These are phyloP conservation scores for Phialophora chinensis DNA, from an alignment of 2,329 filamentous ascomycete genomes.

Conservation along the genomic window DNA sequence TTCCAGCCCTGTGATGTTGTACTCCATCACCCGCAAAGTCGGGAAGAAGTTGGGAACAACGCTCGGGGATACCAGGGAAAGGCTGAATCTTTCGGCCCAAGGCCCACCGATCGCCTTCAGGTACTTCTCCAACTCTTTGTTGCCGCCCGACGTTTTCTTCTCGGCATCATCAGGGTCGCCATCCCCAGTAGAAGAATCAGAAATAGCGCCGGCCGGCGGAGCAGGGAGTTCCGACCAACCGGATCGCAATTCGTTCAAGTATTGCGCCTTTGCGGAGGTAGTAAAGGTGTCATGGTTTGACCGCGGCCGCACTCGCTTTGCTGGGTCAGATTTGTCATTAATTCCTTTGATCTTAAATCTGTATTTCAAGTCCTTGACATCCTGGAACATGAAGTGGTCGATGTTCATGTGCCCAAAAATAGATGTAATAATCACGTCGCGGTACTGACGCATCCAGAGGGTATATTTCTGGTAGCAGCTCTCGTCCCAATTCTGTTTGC, in stretches of 20 bases:
- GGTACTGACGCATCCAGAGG: conserved; percentile 86
- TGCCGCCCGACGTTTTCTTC: conserved; percentile 46
- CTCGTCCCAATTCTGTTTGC: conserved; percentile 92
- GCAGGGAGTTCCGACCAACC: conserved; percentile 78
- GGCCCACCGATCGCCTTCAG: conserved; percentile 75
- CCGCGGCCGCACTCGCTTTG: not conserved
- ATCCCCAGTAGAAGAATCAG: conserved; percentile 20
- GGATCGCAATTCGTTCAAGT: conserved; percentile 76
- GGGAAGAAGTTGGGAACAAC: conserved; percentile 93
- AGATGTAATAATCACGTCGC: conserved; percentile 81
- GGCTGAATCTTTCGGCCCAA: conserved; percentile 82
- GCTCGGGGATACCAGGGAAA: conserved; percentile 82
- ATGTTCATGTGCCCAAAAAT: conserved; percentile 98
- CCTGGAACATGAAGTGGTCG: conserved; percentile 93
- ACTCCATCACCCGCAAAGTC: conserved; percentile 86
- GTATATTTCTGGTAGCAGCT: conserved; percentile 98
- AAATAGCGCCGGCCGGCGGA: conserved; percentile 46
- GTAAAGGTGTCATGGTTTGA: conserved; percentile 59
- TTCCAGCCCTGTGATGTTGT: conserved; percentile 84
- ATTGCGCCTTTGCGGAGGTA: conserved; percentile 72
- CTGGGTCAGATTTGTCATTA: conserved; percentile 53
- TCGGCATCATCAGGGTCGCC: conserved; percentile 23
- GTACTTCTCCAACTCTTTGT: conserved; percentile 59
- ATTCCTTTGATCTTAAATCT: conserved; percentile 42
- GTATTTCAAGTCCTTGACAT: conserved; percentile 73